Base-by-base conservation (phyloP, 805 yeast genomes). In the Candida khao-thaluensis region DNA sequence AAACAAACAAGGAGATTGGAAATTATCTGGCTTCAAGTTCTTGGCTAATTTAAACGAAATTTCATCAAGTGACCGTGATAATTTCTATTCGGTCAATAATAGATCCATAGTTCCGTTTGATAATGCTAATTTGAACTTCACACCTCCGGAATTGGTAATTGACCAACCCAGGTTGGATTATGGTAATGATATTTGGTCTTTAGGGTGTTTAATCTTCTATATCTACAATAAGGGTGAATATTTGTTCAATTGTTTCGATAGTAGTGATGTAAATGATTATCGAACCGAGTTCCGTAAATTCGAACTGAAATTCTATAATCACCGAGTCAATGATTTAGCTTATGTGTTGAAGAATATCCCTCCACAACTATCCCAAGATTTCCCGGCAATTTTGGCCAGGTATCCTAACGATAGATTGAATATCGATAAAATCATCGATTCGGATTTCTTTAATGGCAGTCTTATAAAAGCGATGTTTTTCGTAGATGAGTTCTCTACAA, bases 1-100 rank as follows among this genome's bases (percentile, higher is more conserved):
- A 14, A 90, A 85, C 49, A 83, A 79, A 27, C 84, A 81, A 48
- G 90, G 95, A 4, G 98, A 93, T 62, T 93, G 99, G 98, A 93
- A 91, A 58, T 57, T 93, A 2, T 75, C 85, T 5, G 97, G 97
- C 0, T 72, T 93, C 43, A 55, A 54, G 34, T 69, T 69, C 38
- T 40, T 69, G n/a, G 66, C 66, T 46, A 76, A 64, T 53, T 74
- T 64, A 57, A 76, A 68, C 53, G 85, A 67, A 49, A 45, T 72
- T 29, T 60, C 71, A 4, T 64, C 71, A 2, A 66, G 60, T 28
- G 76, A 73, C 11, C 52, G 77, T 9, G 72, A 71, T 3, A 87
- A 81, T 40, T 85, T 71, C 55, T 80, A 72, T 48, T 65, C 86
- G 31, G 85, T 86, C 52, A 84, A 82, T 35, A 73, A 77, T 45